These are phyloP conservation scores for Trametes maxima DNA, from an alignment of 768 basidiomycete species.

Conservation along the genomic window DNA sequence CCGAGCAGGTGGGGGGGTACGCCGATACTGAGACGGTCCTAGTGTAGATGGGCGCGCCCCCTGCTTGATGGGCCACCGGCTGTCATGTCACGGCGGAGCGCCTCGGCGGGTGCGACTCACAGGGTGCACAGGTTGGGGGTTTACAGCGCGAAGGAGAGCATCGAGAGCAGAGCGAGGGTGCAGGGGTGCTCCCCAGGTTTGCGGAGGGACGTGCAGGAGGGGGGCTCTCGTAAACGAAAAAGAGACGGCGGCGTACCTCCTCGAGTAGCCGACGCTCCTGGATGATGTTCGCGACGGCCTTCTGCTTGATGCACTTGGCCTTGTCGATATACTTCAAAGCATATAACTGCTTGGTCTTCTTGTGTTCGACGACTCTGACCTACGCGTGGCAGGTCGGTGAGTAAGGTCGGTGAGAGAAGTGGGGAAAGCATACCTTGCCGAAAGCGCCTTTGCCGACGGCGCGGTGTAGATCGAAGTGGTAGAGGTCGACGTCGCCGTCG, in stretches of 20 bases:
- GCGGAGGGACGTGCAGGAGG: background rate
- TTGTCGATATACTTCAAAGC: slow-evolving; percentile 99
- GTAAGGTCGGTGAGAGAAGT: background rate
- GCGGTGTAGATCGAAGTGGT: slow-evolving; percentile 94
- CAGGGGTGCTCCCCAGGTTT: background rate
- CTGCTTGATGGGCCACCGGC: background rate
- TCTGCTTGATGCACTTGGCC: slow-evolving; percentile 85
- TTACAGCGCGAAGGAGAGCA: background rate
- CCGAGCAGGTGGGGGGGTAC: background rate
- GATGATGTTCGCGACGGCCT: slow-evolving; percentile 89
- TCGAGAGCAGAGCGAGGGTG: background rate
- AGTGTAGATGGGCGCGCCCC: background rate
- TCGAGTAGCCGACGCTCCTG: slow-evolving; percentile 92
- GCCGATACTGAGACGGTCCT: background rate
- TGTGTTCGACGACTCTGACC: slow-evolving; percentile 98
- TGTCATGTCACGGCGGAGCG: slow-evolving; percentile 1
- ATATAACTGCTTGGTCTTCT: slow-evolving; percentile 87
- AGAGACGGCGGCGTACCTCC: slow-evolving; percentile 55
- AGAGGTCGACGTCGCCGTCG: slow-evolving; percentile 73
- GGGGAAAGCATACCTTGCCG: slow-evolving; percentile 78
- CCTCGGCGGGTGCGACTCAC: background rate
- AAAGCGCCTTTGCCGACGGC: slow-evolving; percentile 98
- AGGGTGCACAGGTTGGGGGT: background rate
- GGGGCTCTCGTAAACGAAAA: slow-evolving; percentile 14
- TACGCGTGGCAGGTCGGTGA: slow-evolving; percentile 33